These are phyloP conservation scores for Clonostachys chloroleuca DNA, from an alignment of 2,329 filamentous ascomycete genomes.

Conservation along the genomic window DNA sequence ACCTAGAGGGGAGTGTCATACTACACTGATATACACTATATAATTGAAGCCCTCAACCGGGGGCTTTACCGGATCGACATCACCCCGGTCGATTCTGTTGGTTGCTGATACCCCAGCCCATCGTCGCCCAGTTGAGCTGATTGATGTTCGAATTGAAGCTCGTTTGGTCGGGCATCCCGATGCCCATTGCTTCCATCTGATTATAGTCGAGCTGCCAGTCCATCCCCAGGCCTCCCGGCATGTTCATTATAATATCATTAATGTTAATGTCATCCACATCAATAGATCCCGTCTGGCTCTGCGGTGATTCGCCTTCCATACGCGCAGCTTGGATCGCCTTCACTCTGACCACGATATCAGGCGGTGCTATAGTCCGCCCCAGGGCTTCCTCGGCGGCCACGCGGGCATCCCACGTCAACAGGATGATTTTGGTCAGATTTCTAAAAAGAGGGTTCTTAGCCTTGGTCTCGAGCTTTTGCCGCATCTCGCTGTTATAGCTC, in stretches of 20 bases:
- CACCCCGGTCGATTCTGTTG: too few relatives aligned
- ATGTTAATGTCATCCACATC: background rate
- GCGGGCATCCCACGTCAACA: slow-evolving; percentile 49
- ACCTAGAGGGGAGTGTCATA: too few relatives aligned
- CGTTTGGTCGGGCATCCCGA: background rate
- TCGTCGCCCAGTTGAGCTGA: background rate
- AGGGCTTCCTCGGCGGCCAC: background rate
- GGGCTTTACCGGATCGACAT: too few relatives aligned
- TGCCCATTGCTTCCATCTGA: background rate
- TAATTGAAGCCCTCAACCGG: too few relatives aligned
- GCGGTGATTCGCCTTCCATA: too few relatives aligned
- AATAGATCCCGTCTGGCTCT: background rate
- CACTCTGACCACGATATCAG: too few relatives aligned
- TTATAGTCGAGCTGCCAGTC: background rate
- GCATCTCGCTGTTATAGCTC: slow-evolving; percentile 38
- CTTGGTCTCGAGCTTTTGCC: slow-evolving; percentile 45
- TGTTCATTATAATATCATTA: background rate
- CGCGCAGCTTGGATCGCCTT: too few relatives aligned
- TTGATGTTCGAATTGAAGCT: background rate
- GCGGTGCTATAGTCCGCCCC: too few relatives aligned
- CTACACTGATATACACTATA: too few relatives aligned
- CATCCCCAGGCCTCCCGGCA: background rate
- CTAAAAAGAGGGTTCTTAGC: slow-evolving; percentile 32
- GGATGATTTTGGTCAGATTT: slow-evolving; percentile 35
- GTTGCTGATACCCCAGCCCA: background rate